A percentile compares a stretch with the other conserved stretches of the same genome.
Evolutionary conservation across 2,329 filamentous ascomycete genomes (phyloP).

Genomic region (Whalleya microplaca): DNA sequence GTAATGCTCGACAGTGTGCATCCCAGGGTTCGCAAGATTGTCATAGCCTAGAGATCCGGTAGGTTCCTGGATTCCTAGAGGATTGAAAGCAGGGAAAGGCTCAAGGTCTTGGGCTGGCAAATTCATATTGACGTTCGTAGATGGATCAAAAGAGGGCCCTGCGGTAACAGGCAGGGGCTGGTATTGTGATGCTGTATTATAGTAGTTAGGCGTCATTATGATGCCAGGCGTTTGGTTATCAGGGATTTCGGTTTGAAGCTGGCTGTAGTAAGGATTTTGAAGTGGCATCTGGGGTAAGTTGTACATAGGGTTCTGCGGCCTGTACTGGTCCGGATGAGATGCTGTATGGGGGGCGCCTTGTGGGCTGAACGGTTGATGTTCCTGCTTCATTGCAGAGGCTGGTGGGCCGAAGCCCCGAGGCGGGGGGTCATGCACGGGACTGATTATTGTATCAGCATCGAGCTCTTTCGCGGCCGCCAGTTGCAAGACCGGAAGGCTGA

Average conservation of each 20-base stretch:
- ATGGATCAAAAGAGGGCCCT: conserved; percentile 29
- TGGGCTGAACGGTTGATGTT: conserved; percentile 32
- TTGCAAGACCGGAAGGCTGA: conserved; percentile 78
- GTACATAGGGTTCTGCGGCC: conserved; percentile 20
- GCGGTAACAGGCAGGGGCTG: conserved; percentile 38
- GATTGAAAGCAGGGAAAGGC: conserved; percentile 42
- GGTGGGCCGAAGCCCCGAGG: conserved; percentile 42
- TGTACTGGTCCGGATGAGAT: conserved; percentile 24
- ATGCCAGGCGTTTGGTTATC: conserved; percentile 23
- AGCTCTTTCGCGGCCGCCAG: conserved; percentile 58
- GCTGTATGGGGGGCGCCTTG: conserved; percentile 19
- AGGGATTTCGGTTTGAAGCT: conserved; percentile 22
- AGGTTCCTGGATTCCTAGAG: conserved; percentile 44
- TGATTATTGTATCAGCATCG: conserved; percentile 67
- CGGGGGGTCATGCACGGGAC: conserved; percentile 64
- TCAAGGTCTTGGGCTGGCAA: conserved; percentile 38
- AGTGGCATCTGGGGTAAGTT: conserved; percentile 22
- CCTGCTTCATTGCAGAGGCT: conserved; percentile 38
- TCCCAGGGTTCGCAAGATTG: conserved; percentile 36
- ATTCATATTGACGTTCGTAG: conserved; percentile 37
- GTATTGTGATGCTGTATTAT: conserved; percentile 33
- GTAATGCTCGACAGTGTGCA: conserved; percentile 40
- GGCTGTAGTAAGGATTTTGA: conserved; percentile 29
- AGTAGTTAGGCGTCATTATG: conserved; percentile 32
- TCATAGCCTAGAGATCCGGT: conserved; percentile 38